Base-by-base conservation (phyloP, 805 yeast species). In the Starmerella sp. region DNA sequence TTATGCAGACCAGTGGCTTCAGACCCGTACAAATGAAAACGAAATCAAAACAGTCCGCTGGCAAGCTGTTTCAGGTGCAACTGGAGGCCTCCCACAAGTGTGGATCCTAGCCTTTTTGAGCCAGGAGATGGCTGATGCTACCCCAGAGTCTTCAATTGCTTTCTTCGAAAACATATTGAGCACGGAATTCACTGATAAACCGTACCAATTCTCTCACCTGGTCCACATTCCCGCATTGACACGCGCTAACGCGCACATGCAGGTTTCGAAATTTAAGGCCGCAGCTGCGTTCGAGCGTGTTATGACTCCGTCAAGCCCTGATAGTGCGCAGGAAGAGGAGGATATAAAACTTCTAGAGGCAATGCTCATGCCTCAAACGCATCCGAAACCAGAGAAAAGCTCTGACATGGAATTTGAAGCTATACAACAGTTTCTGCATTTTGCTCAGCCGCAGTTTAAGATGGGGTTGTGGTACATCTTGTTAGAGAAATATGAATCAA, bases 381-480 rank as follows among this genome's bases (percentile, higher is more conserved):
- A 54, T 54, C 38, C 48, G 7, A 54, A 34, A 41, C 58, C 61
- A 1, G 54, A 39, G 13, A 32, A 41, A 28, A 44, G 51, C 44
- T 69, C 13, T 54, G 53, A 34, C 2, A 4, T 64, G 0, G 77
- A 75, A 37, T 73, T 77, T 37, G 59, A 63, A 14, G 81, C 89
- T 7, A 81, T 88, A 66, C 72, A 75, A 28, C 67, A 71, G 11
- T 87, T 91, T 63, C 71, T 93, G 14, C 69, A 73, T 3, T 73
- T 71, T 11, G 80, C 95, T 0, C 79, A 93, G 0, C 71, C 84
- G 28, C 83, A 79, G 28, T 75, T 88, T 65, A 79, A 78, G 54
- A 69, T 89, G 39, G 82, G 82, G 53, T 69, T 93, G 2, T 90
- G 97, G 95, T 79, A 78, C 35, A 75, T 84, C 29, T 70, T 90